phyloP scores from a whole-genome alignment of 2,329 filamentous ascomycete genomes.

The Colletotrichum incanum region DNA sequence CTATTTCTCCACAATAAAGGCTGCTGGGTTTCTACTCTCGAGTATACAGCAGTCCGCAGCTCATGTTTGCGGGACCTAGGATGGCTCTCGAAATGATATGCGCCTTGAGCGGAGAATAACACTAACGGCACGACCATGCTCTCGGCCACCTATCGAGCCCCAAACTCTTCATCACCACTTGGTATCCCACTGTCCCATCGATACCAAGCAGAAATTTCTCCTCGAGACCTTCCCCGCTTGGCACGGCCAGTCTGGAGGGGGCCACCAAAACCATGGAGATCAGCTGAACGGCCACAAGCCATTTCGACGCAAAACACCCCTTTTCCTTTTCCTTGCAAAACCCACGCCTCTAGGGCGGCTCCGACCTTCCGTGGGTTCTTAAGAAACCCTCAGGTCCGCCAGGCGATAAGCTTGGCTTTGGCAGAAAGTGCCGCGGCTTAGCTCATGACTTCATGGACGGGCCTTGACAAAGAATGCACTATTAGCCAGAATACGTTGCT shows the following conservation, averaged over 20 bases:
- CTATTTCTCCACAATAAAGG: background rate
- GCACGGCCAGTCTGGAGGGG: constrained; percentile 50
- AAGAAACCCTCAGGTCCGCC: background rate
- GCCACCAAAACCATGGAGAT: constrained; percentile 6
- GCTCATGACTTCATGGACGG: background rate
- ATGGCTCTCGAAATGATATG: background rate
- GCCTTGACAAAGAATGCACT: background rate
- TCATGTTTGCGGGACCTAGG: background rate
- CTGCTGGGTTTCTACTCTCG: background rate
- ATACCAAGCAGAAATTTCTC: constrained; percentile 16
- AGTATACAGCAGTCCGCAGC: background rate
- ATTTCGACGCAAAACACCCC: constrained; percentile 17
- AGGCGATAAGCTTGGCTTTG: background rate
- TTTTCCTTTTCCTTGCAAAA: constrained; percentile 5
- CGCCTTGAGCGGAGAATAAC: background rate
- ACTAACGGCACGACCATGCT: background rate
- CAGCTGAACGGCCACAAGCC: constrained; percentile 21
- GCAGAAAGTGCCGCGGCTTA: background rate
- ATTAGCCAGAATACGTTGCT: background rate
- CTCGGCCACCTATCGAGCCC: constrained; percentile 6
- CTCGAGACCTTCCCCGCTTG: constrained; percentile 54
- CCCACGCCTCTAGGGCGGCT: background rate
- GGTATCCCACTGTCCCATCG: too few relatives aligned
- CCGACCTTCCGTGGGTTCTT: background rate
- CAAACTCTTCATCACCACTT: background rate